phyloP scores from a whole-genome alignment of 1,139 yeast species.

The Kurtzmaniella quercitrusa region DNA sequence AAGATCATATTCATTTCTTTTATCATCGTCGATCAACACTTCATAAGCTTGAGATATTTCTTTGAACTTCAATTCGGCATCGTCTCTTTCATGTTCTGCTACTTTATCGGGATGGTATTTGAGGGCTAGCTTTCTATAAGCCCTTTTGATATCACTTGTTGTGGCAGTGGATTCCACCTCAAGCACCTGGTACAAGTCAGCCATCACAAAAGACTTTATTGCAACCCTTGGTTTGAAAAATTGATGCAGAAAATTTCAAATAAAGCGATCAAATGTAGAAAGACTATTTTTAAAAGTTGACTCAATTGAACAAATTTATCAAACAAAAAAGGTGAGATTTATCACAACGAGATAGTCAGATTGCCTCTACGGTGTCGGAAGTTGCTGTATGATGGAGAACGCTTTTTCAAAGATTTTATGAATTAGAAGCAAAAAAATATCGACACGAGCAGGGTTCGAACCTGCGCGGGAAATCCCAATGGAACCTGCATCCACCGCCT shows the following conservation, averaged over 20 bases:
- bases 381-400: no score
- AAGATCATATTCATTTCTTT: conserved; percentile 53
- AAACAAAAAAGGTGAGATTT: no score
- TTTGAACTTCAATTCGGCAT: conserved; percentile 70
- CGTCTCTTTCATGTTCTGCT: conserved; percentile 58
- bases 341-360: no score
- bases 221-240: conserved; percentile 10
- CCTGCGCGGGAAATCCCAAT: conserved; percentile 54
- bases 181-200: conserved; percentile 61
- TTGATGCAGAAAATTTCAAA: conserved; percentile 1
- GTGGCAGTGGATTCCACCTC: conserved; percentile 65
- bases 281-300: not conserved
- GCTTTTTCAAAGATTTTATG: no score
- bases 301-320: no score
- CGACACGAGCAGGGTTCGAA: conserved; percentile 56
- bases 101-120: conserved; percentile 81
- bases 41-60: conserved; percentile 79
- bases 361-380: no score
- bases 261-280: no score
- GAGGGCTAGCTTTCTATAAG: conserved; percentile 72
- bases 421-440: conserved; percentile 25
- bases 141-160: conserved; percentile 64
- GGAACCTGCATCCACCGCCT: conserved; percentile 55
- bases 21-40: conserved; percentile 58
- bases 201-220: conserved; percentile 1